phyloP scores from a whole-genome alignment of 2,329 filamentous ascomycete species.

The Neurospora sp. region DNA sequence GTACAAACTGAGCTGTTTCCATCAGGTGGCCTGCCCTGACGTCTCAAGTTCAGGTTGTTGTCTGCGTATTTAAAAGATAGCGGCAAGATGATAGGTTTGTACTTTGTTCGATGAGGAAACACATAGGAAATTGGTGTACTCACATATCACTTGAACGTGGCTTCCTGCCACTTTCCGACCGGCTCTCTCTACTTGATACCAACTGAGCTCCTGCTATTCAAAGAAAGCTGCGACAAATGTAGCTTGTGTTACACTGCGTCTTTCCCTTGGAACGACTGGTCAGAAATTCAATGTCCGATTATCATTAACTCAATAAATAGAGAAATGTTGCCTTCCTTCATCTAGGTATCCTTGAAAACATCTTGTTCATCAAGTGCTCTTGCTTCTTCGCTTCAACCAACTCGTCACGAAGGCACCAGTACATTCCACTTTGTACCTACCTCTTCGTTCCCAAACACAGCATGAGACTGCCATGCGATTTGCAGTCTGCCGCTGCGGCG shows the following conservation, averaged over 20 bases:
- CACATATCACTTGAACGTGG: not conserved
- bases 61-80: too few species aligned
- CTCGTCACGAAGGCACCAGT: not conserved
- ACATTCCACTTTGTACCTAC: not conserved
- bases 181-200: not conserved
- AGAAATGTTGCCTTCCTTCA: not conserved
- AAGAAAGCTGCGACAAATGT: not conserved
- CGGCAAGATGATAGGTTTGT: not conserved
- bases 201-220: not conserved
- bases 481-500: not conserved
- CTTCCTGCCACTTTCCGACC: not conserved
- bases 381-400: not conserved
- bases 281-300: not conserved
- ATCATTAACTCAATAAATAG: not conserved
- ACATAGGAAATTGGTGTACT: not conserved
- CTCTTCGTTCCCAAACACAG: not conserved
- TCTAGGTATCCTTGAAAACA: not conserved
- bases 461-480: constrained; percentile 6
- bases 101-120: not conserved
- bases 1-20: not conserved
- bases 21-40: not conserved
- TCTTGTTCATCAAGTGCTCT: not conserved
- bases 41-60: not conserved
- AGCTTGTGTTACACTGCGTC: not conserved
- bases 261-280: not conserved